phyloP scores from a whole-genome alignment of 208 protist species.

The Wallacemonas sp. region DNA sequence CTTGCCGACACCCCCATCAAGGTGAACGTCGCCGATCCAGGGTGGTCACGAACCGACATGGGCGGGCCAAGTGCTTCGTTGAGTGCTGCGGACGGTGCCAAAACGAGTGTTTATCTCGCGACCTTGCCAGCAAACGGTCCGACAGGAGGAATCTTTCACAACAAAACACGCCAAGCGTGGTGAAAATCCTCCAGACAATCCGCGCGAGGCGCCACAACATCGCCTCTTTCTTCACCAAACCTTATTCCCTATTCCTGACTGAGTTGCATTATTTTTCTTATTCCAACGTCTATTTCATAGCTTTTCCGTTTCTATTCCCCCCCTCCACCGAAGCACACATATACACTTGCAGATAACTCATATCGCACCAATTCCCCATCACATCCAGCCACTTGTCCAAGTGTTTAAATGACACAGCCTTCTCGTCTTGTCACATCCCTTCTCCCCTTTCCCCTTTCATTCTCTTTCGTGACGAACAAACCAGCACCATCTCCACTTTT shows the following conservation, averaged over 20 bases:
- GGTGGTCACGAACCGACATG: constrained; percentile 80
- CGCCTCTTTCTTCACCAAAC: constrained; percentile 21
- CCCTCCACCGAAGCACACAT: constrained; percentile 2
- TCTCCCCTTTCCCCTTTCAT: no score
- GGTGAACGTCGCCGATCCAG: constrained; percentile 67
- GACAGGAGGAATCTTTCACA: constrained; percentile 78
- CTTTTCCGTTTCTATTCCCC: constrained; percentile 12
- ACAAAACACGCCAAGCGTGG: no score
- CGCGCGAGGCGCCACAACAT: no score
- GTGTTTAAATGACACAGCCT: no score
- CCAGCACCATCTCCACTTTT: neutral
- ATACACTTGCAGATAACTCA: no score
- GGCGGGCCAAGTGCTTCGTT: constrained; percentile 43
- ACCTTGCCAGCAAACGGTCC: constrained; percentile 71
- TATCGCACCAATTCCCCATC: no score
- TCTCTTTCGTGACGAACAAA: no score
- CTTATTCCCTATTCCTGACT: neutral
- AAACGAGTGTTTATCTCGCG: constrained; percentile 72
- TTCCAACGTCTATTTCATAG: constrained; percentile 9
- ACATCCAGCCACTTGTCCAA: no score
- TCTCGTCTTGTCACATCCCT: no score
- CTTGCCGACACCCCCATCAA: constrained; percentile 59
- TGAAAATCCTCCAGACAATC: no score
- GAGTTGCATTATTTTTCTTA: constrained; percentile 11
- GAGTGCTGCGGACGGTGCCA: constrained; percentile 55